Conservation (phyloP, 345 rosid species). For the Iberis pinnata region DNA sequence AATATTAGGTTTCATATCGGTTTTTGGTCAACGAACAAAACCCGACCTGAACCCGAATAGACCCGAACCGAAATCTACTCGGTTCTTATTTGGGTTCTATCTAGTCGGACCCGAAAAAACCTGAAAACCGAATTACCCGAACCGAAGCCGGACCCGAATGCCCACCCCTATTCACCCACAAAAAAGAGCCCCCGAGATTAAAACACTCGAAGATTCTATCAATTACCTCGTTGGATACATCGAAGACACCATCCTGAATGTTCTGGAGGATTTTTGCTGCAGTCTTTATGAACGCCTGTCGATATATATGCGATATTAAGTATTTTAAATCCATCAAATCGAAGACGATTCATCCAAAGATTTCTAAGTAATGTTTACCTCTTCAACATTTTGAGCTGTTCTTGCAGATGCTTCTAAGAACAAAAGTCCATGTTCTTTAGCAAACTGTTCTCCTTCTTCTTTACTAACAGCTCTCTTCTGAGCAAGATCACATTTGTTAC, state of each 20-base stretch:
- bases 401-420: conserved; percentile 97
- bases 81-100: too few relatives aligned
- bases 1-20: too few relatives aligned
- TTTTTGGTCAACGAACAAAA: too few relatives aligned
- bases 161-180: too few relatives aligned
- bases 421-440: conserved; percentile 82
- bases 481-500: conserved; percentile 89
- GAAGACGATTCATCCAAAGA: not conserved
- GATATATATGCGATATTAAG: not conserved
- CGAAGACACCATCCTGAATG: conserved; percentile 81
- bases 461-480: conserved; percentile 88
- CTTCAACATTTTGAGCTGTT: conserved; percentile 96
- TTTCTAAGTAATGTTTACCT: conserved; percentile 41
- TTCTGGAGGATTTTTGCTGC: conserved; percentile 89
- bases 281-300: conserved; percentile 82
- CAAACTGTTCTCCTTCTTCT: conserved; percentile 98
- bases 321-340: not conserved
- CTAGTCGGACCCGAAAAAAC: too few relatives aligned
- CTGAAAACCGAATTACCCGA: too few relatives aligned
- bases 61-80: too few relatives aligned
- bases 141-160: too few relatives aligned
- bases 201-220: too few relatives aligned
- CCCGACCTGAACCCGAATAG: too few relatives aligned
- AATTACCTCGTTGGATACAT: conserved; percentile 87
- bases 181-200: too few relatives aligned